Base-by-base conservation (phyloP, 2,329 filamentous ascomycete genomes). In the Stromatinia cepivora region DNA sequence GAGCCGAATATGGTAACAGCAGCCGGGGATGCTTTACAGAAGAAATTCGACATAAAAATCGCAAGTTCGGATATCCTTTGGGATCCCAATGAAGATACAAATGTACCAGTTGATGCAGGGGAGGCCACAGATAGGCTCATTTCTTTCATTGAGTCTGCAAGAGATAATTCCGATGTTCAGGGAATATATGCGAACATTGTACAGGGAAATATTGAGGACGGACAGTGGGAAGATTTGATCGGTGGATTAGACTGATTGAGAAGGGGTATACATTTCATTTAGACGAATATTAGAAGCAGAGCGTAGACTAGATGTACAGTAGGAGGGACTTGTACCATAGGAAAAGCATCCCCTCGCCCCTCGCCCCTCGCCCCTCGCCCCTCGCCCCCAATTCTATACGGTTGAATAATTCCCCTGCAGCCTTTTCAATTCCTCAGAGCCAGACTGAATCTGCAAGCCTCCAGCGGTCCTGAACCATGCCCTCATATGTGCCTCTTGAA, bases 31-130 rank as follows among this genome's bases (percentile, higher is more conserved):
- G 82, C 83, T 17, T 78, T 97, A n/a, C 84, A 86, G 5, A 84
- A 86, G 72, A 82, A 85, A 50, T 84, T 92, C 28, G 86, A 84
- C 0, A 80, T 96, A 71, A 86, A 90, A 70, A 86, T 96, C 58
- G 82, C 90, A 68, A 90, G 88, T 73, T 88, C 88, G 25, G 92
- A 96, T 69, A 94, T 97, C 66, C 85, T 97, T 56, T 97, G 92
- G 90, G 87, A 90, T 70, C 87, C 93, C 0, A 95, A 94, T 71
- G 87, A 90, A 75, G 93, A 97, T 71, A 94, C 91, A 0, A 87
- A 87, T 78, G 87, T 92, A 25, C 82, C 83, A 10, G 75, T 94
- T 52, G 85, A 90, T 70, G 84, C 86, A 22, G 81, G 84, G 20
- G 82, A 85, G 17, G 83, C 86, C 1, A 84, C 85, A 0, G 81